Evolutionary conservation across 2,329 filamentous ascomycete genomes (phyloP), one percentile per base, ranked within the genome.

Genomic region (Hypoxylon sp.): DNA sequence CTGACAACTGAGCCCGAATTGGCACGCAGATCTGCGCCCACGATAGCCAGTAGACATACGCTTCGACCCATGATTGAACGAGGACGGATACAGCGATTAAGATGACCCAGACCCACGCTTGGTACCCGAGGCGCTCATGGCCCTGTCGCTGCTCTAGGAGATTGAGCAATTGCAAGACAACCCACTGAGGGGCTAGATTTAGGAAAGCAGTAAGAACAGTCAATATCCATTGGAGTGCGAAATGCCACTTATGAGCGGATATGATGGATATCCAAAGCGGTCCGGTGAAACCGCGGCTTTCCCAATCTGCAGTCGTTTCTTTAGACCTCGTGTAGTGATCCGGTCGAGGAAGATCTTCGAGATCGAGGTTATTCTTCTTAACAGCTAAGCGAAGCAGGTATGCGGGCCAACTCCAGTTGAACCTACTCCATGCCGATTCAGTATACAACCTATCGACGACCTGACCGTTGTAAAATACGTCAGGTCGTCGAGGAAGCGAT

Each of bases 141-240:
- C 76, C 75, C 3, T 81, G 78, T 11, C 87, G 83, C 13, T 76
- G 77, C 78, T 95, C 92, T 8, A 95, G 83, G 1, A 87, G 83
- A 35, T 83, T 83, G 19, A 95, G 84, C 11, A 95, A 85, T 51
- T 87, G 86, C 63, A 90, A 83, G 70, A 93, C 88, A 29, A 90
- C 86, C 77, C 90, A 88, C 74, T 93, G 92, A 0, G 92, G 92
- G 0, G 88, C 86, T 64, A 94, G 90, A 61, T 88, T 88, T n/a
- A 91, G 73, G 31, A 90, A 72, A 8, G 87, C 86, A 19, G 84
- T 83, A 5, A 84, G 67, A 0, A 88, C 65, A 11, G 88, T 88
- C 6, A 92, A 76, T 1, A 80, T 50, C 81, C 87, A 90, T 78
- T 94, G 92, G 8, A 87, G 61, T 1, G 83, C 72, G 42, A 94